These are phyloP conservation scores for Trichoderma arundinaceum DNA, from an alignment of 2,329 filamentous ascomycete species.

Conservation along the genomic window DNA sequence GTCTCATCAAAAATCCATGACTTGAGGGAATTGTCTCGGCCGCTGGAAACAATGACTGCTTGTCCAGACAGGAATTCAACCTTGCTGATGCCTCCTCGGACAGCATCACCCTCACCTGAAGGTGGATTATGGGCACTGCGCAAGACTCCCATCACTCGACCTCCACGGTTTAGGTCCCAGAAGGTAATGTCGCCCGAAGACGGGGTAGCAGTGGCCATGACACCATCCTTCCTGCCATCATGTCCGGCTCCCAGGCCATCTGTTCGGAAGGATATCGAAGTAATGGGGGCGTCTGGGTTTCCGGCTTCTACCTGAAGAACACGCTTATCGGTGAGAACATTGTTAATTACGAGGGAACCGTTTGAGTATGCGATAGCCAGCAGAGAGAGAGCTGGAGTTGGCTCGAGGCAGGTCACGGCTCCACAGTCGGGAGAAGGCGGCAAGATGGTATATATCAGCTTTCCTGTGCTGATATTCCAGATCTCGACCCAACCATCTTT, in stretches of 20 bases:
- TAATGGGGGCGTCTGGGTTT: conserved; percentile 69
- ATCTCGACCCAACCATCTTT: conserved; percentile 91
- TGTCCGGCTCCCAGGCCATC: conserved; percentile 88
- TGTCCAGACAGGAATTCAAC: conserved; percentile 90
- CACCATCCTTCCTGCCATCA: conserved; percentile 82
- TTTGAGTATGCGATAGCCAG: conserved; percentile 86
- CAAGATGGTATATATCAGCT: conserved; percentile 87
- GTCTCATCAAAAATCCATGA: conserved; percentile 96
- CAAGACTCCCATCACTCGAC: conserved; percentile 83
- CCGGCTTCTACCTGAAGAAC: conserved; percentile 73
- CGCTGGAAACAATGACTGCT: conserved; percentile 86
- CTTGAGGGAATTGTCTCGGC: conserved; percentile 89
- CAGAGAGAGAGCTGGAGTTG: conserved; percentile 81
- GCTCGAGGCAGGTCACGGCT: conserved; percentile 83
- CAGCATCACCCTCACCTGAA: conserved; percentile 56
- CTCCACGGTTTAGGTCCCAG: conserved; percentile 93
- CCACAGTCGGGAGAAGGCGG: conserved; percentile 75
- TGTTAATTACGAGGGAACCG: conserved; percentile 79
- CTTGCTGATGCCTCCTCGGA: conserved; percentile 80
- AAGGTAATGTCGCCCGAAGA: conserved; percentile 87
- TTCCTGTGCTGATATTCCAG: conserved; percentile 94
- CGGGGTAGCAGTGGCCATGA: conserved; percentile 88
- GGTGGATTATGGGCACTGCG: conserved; percentile 87
- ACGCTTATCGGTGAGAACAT: conserved; percentile 78
- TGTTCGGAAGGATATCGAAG: conserved; percentile 86